A percentile compares a stretch with the other conserved stretches of the same genome.
Evolutionary conservation across 75 land plant genomes (phyloP).

Genomic region (Azolla pinnata): DNA sequence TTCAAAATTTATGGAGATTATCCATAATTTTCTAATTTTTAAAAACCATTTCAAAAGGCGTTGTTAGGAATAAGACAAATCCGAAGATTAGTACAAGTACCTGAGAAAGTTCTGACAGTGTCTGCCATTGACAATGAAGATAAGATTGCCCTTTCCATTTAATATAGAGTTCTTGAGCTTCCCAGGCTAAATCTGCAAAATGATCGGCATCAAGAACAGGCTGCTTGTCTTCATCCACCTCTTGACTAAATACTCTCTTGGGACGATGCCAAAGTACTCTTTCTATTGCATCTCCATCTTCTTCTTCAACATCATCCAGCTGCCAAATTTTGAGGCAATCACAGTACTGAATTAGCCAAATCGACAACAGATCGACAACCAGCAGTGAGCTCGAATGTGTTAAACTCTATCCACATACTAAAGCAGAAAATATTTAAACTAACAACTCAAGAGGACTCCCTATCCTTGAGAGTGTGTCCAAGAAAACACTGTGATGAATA

Average conservation of each 20-base stretch:
- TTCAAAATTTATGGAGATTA: too few species aligned
- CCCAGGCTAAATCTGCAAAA: conserved; percentile 72
- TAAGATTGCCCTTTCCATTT: conserved; percentile 99
- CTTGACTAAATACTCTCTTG: conserved; percentile 70
- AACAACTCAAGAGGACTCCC: too few species aligned
- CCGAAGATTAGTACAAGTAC: conserved; percentile 20
- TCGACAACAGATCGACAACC: background rate
- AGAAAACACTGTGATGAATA: too few species aligned
- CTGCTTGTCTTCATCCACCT: conserved; percentile 40
- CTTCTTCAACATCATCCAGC: conserved; percentile 72
- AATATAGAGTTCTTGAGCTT: conserved; percentile 78
- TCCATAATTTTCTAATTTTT: too few species aligned
- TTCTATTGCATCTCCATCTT: conserved; percentile 87
- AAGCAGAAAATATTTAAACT: too few species aligned
- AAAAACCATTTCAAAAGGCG: too few species aligned
- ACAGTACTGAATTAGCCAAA: background rate
- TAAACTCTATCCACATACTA: too few species aligned
- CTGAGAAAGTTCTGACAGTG: conserved; percentile 68
- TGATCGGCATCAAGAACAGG: conserved; percentile 43
- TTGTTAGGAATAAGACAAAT: conserved; percentile 1
- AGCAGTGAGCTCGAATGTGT: too few species aligned
- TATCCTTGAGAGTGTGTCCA: too few species aligned
- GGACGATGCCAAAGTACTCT: conserved; percentile 95
- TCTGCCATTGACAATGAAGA: conserved; percentile 93
- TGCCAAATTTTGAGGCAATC: background rate